Base-by-base conservation (phyloP, 345 rosid genomes). In the Bretschneidera sinensis region DNA sequence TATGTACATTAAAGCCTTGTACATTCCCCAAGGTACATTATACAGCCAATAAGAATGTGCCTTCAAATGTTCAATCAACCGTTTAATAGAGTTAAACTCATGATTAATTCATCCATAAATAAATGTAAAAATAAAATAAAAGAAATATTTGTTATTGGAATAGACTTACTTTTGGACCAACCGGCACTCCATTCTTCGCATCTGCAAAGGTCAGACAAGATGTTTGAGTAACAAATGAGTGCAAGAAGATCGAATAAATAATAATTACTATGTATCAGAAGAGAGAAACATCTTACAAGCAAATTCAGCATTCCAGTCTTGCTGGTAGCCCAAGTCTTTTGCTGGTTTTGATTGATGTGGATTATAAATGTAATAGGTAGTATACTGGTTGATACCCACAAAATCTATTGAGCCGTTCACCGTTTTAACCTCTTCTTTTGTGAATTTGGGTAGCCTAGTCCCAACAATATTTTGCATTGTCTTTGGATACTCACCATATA, bases 1-100 rank as follows among this genome's bases (percentile, higher is more conserved):
- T 24, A 94, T 78, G 65, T 94, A 90, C 77, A 81, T 90, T 65
- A 90, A 55, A 31, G 92, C 75, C 80, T 94, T 94, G 81, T 88
- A 90, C 83, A 94, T 62, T 1, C 99, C 97, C 96, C 99, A 90
- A 43, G 99, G 99, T 28, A 94, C 99, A 61, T 85, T 77, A 69
- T 94, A 94, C 43, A 94, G 85, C 97, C 97, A 94, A 47, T 71
- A 57, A 13, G 97, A 94, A 62, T 94, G 19, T 21, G 85, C 99
- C 96, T 94, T 81, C 48, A 66, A 51, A n/a, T 16, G 20, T 81
- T 53, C 39, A 52, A 33, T 48, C 0, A 19, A 43, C n/a, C n/a
- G n/a, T n/a, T n/a, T n/a, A n/a, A n/a, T n/a, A n/a, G n/a, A n/a
- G n/a, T n/a, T n/a, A n/a, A n/a, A n/a, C n/a, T n/a, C n/a, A n/a